Percentiles rank a stretch among this genome's conserved stretches.
Evolutionary conservation across 176 grass and related monocot genomes (phyloP).

Genomic region (Puccinellia tenuiflora): DNA sequence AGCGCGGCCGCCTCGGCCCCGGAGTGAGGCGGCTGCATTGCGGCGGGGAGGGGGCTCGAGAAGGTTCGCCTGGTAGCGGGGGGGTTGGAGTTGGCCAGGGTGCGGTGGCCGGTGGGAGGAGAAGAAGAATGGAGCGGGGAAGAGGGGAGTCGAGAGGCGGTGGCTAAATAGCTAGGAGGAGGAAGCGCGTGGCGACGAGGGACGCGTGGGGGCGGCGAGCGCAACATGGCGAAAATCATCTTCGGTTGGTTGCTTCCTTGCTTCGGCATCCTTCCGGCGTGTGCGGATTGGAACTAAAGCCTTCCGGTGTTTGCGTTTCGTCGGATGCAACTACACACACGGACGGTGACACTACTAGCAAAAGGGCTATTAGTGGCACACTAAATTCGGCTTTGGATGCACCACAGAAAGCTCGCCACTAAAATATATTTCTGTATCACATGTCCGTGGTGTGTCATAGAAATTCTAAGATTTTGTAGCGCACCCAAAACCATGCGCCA

Average conservation of each 20-base stretch:
- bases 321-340: no score
- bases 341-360: no score
- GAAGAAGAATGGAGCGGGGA: not conserved
- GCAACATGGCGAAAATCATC: not conserved
- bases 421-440: no score
- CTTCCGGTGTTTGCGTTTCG: no score
- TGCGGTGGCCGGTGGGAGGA: not conserved
- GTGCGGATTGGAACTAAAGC: not conserved
- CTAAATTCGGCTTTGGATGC: no score
- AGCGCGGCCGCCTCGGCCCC: slow-evolving; percentile 34
- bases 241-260: slow-evolving; percentile 1
- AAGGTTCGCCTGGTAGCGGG: not conserved
- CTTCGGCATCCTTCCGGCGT: not conserved
- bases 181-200: not conserved
- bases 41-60: not conserved
- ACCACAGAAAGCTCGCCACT: no score
- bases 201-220: not conserved
- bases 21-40: slow-evolving; percentile 29
- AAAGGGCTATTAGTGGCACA: no score
- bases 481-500: no score
- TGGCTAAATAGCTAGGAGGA: slow-evolving; percentile 22
- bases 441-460: no score
- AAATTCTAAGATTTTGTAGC: no score
- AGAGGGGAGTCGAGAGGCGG: not conserved
- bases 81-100: slow-evolving; percentile 22